Evolutionary conservation across 2,329 filamentous ascomycete genomes (phyloP), one percentile per base, ranked within the genome.

Genomic region (Corynespora cassiicola): DNA sequence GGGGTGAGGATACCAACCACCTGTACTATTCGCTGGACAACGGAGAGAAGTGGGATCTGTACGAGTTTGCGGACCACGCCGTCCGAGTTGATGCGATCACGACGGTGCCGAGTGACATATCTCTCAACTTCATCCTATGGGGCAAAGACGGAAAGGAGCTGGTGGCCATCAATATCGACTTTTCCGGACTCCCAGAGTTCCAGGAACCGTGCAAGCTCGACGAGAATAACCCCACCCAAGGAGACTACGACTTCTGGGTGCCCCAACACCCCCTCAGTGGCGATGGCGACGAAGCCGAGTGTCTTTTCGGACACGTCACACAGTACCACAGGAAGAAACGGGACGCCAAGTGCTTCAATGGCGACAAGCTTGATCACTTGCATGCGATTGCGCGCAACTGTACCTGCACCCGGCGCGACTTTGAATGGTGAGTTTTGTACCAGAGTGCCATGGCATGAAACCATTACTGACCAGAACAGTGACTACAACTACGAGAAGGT

Each of bases 401-500:
- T 75, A 77, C 81, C 42, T 99, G 94, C 72, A 87, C 83, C 7
- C 79, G 90, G 35, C 79, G 82, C 42, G 94, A 99, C 70, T 99
- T 86, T 65, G 94, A 99, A 78, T 99, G 94, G 88, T 91, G 73
- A 73, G 84, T 71, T 9, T 8, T 25, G 9, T 20, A 25, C 16
- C 32, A 15, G 22, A 27, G 18, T 24, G 6, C 25, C 5, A 15
- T 23, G 12, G 8, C 15, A 7, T 15, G 23, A 15, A 4, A 19
- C 11, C 15, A 12, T 15, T 34, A 35, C 53, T 62, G 39, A 61
- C 40, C 6, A 14, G 24, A 14, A 38, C 51, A 94, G 89, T 71
- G 92, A 95, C 65, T 99, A 90, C 77, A 99, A 99, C 70, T 99
- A 82, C 68, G 85, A 97, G 65, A 82, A 87, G 30, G 82, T 88